phyloP scores from a whole-genome alignment of 768 basidiomycete species.

The Pleurotus eryngii region DNA sequence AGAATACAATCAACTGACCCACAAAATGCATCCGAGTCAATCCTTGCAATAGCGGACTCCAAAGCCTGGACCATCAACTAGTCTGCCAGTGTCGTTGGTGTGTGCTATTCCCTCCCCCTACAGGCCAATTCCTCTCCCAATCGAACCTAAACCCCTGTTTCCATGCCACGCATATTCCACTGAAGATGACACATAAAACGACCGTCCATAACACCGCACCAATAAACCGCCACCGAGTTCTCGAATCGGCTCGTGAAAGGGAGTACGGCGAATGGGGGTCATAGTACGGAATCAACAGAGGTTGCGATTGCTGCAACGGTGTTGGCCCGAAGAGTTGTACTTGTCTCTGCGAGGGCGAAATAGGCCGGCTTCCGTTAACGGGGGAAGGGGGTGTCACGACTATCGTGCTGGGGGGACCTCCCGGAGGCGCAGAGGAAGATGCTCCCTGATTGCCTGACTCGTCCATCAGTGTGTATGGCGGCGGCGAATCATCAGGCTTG shows the following conservation, averaged over 20 bases:
- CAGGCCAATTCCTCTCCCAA: slow-evolving; percentile 15
- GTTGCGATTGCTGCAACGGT: slow-evolving; percentile 31
- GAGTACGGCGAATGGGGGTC: slow-evolving; percentile 29
- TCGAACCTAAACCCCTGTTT: slow-evolving; percentile 5
- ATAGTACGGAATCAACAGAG: slow-evolving; percentile 35
- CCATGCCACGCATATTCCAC: slow-evolving; percentile 8
- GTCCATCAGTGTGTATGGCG: slow-evolving; percentile 3
- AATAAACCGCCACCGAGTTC: slow-evolving; percentile 37
- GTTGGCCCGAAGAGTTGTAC: slow-evolving; percentile 32
- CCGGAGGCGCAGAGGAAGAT: neutral
- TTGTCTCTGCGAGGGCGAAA: neutral
- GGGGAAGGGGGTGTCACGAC: slow-evolving; percentile 4
- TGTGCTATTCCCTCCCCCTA: neutral
- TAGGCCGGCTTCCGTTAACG: neutral
- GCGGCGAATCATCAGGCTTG: slow-evolving; percentile 2
- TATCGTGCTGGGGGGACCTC: neutral
- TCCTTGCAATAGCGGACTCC: no score
- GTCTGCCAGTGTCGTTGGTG: neutral
- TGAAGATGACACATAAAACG: slow-evolving; percentile 23
- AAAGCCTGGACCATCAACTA: no score
- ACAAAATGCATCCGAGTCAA: no score
- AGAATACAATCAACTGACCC: no score
- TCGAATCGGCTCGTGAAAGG: slow-evolving; percentile 26
- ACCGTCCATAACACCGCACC: slow-evolving; percentile 27
- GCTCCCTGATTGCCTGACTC: neutral